A percentile compares a stretch with the other conserved stretches of the same genome.
phyloP scores from a whole-genome alignment of 495 filamentous ascomycete species.

The Penicillium desertorum region DNA sequence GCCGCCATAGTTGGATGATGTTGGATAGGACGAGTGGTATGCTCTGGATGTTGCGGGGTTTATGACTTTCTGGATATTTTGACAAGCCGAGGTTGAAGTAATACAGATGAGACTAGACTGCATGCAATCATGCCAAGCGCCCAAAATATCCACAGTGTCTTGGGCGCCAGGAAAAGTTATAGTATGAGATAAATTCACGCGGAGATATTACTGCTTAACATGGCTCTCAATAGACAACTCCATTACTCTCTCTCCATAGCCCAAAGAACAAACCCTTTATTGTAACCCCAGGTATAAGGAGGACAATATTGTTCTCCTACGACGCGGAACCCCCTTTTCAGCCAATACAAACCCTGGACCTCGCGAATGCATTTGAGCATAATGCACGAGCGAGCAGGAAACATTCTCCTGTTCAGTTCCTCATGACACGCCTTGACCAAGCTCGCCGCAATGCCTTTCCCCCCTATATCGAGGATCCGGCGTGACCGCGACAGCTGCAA shows the following conservation, averaged over 20 bases:
- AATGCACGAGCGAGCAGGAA: neutral
- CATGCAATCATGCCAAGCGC: no score
- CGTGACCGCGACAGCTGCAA: neutral
- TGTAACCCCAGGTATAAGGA: neutral
- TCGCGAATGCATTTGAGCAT: neutral
- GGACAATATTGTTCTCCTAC: neutral
- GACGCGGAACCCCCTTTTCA: neutral
- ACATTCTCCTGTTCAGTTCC: neutral
- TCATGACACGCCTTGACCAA: neutral
- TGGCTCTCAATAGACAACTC: no score
- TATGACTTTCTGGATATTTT: no score
- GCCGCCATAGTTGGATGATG: slow-evolving; percentile 12
- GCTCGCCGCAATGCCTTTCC: neutral
- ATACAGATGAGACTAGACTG: no score
- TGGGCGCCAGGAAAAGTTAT: no score
- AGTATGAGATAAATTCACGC: no score
- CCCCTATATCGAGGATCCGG: neutral
- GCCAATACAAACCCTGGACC: neutral
- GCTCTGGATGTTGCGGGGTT: no score
- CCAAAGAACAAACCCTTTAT: neutral
- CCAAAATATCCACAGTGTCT: no score
- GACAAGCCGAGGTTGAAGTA: no score
- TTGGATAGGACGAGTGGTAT: no score
- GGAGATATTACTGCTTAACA: no score
- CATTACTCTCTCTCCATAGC: neutral